Evolutionary conservation across 441 rosid genomes (phyloP).

Genomic region (Bruguiera hainesii): DNA sequence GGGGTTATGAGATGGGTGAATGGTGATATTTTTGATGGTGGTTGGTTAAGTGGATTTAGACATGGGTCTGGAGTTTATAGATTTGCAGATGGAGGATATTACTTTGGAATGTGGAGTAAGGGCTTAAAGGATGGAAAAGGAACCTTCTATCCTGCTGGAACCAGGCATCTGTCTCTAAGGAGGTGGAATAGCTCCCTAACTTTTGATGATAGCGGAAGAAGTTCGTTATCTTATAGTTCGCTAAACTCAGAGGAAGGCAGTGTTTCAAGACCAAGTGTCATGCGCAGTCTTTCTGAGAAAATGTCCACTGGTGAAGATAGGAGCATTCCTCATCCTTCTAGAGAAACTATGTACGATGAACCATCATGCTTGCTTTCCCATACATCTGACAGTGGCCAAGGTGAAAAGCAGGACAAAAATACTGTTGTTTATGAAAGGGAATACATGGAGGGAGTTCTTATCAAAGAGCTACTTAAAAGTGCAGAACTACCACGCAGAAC

Average conservation of each 20-base stretch:
- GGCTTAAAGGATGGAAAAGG: conserved; percentile 92
- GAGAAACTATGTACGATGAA: conserved; percentile 35
- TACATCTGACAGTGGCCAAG: conserved; percentile 37
- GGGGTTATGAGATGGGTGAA: conserved; percentile 93
- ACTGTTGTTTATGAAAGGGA: conserved; percentile 75
- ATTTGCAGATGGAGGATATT: conserved; percentile 76
- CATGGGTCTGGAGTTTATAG: conserved; percentile 87
- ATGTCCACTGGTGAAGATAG: conserved; percentile 37
- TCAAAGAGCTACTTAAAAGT: conserved; percentile 54
- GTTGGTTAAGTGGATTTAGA: conserved; percentile 76
- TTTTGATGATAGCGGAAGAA: conserved; percentile 40
- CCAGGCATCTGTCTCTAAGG: conserved; percentile 61
- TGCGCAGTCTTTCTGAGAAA: conserved; percentile 64
- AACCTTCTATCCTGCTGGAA: conserved; percentile 75
- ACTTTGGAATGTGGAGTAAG: conserved; percentile 77
- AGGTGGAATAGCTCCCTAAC: conserved; percentile 45
- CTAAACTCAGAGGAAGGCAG: conserved; percentile 37
- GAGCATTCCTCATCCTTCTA: conserved; percentile 33
- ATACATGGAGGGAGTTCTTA: conserved; percentile 89
- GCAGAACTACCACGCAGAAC: conserved; percentile 36
- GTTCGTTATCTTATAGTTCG: conserved; percentile 39
- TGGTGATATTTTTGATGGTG: conserved; percentile 78
- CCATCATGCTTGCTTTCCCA: conserved; percentile 38
- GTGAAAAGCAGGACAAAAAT: conserved; percentile 32
- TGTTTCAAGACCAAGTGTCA: conserved; percentile 34